Conservation (phyloP, 805 yeast genomes). For the Tetrapisispora namnaoensis region DNA sequence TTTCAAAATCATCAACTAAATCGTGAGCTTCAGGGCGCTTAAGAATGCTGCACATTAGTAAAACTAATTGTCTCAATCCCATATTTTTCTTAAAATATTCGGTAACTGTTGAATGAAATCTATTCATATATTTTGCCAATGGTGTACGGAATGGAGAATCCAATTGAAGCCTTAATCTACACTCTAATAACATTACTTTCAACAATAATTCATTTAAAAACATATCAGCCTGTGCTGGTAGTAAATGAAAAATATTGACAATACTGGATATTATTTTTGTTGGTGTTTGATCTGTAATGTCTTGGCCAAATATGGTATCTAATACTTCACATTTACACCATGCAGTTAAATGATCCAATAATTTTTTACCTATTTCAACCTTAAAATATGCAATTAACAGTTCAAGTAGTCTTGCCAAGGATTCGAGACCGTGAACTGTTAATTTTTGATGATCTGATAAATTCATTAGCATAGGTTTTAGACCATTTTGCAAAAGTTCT, state of each 20-base stretch:
- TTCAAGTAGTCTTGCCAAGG: slow-evolving; percentile 77
- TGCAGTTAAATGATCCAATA: slow-evolving; percentile 87
- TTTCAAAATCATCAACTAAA: slow-evolving; percentile 47
- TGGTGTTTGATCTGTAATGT: slow-evolving; percentile 67
- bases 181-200: slow-evolving; percentile 69
- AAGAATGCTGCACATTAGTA: slow-evolving; percentile 27
- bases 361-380: slow-evolving; percentile 90
- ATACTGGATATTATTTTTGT: slow-evolving; percentile 85
- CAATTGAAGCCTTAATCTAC: slow-evolving; percentile 73
- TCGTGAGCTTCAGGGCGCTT: slow-evolving; percentile 30
- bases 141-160: slow-evolving; percentile 89
- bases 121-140: slow-evolving; percentile 71
- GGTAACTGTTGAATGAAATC: slow-evolving; percentile 68
- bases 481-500: slow-evolving; percentile 87
- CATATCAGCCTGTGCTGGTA: slow-evolving; percentile 87
- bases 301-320: slow-evolving; percentile 68
- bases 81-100: slow-evolving; percentile 61
- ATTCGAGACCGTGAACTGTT: slow-evolving; percentile 83
- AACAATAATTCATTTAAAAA: slow-evolving; percentile 80
- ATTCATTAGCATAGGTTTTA: slow-evolving; percentile 92
- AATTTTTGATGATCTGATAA: slow-evolving; percentile 86
- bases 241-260: slow-evolving; percentile 77
- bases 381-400: slow-evolving; percentile 85
- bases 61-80: slow-evolving; percentile 49
- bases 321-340: slow-evolving; percentile 85